Evolutionary conservation across 306 rosid genomes (phyloP).

Genomic region (Cyclanthera cordifolia): DNA sequence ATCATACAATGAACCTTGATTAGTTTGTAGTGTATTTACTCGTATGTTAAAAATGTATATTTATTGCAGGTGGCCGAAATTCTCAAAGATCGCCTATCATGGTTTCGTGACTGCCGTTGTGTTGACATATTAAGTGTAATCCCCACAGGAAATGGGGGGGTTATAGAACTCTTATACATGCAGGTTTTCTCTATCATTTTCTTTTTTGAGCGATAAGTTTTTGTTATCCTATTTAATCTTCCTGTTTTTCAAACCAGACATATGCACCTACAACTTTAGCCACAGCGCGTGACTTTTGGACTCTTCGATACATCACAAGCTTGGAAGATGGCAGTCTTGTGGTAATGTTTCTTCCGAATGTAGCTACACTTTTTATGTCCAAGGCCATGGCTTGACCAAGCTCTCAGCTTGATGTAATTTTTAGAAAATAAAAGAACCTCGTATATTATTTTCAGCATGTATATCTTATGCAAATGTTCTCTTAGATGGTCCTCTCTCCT

Average conservation of each 20-base stretch:
- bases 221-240: neutral
- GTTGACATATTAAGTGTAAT: slow-evolving; percentile 59
- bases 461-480: no score
- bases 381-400: no score
- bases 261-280: slow-evolving; percentile 96
- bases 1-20: neutral
- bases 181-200: slow-evolving; percentile 40
- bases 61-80: slow-evolving; percentile 67
- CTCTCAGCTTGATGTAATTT: no score
- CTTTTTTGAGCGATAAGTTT: neutral
- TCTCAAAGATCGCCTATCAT: slow-evolving; percentile 77
- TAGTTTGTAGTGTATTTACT: neutral
- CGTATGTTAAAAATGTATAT: neutral
- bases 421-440: no score
- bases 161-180: slow-evolving; percentile 82
- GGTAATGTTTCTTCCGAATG: slow-evolving; percentile 31
- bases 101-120: slow-evolving; percentile 93
- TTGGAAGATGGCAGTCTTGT: slow-evolving; percentile 97
- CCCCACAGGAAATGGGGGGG: slow-evolving; percentile 75
- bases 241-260: slow-evolving; percentile 28
- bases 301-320: slow-evolving; percentile 66
- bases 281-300: slow-evolving; percentile 93
- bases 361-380: neutral
- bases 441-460: no score
- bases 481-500: no score